Conservation (phyloP, 345 rosid species). For the Acer yangbiense region DNA sequence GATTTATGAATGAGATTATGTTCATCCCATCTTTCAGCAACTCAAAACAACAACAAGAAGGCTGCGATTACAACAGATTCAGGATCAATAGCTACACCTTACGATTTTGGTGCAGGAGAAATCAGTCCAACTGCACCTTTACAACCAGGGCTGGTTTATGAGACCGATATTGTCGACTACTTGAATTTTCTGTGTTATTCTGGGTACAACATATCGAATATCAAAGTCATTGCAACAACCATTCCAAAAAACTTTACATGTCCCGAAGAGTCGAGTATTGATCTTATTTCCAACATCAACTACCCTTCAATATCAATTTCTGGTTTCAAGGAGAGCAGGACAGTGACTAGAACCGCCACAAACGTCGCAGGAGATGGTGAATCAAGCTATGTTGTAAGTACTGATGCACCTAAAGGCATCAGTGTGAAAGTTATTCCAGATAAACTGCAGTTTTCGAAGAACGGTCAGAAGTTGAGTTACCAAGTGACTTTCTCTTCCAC, state of each 20-base stretch:
- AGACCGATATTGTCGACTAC: constrained; percentile 63
- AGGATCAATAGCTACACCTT: constrained; percentile 63
- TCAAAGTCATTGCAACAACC: constrained; percentile 42
- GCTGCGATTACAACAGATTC: constrained; percentile 51
- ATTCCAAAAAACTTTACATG: constrained; percentile 54
- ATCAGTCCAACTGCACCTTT: constrained; percentile 50
- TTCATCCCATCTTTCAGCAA: constrained; percentile 39
- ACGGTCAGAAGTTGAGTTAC: constrained; percentile 51
- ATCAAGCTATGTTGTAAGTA: constrained; percentile 35
- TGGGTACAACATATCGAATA: constrained; percentile 46
- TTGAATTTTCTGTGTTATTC: constrained; percentile 69
- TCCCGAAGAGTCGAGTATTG: constrained; percentile 45
- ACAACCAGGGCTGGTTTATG: constrained; percentile 70
- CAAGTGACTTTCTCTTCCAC: constrained; percentile 43
- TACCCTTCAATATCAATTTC: constrained; percentile 76
- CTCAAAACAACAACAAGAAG: constrained; percentile 56
- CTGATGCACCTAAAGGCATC: constrained; percentile 40
- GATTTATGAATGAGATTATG: neutral
- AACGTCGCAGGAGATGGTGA: constrained; percentile 62
- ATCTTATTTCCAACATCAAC: constrained; percentile 60
- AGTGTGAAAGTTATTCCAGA: constrained; percentile 46
- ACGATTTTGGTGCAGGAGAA: constrained; percentile 75
- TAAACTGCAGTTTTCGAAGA: constrained; percentile 43
- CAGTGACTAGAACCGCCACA: constrained; percentile 55
- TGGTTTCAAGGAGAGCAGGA: constrained; percentile 42